Conservation (phyloP, 345 rosid genomes). For the Linum trigynum region DNA sequence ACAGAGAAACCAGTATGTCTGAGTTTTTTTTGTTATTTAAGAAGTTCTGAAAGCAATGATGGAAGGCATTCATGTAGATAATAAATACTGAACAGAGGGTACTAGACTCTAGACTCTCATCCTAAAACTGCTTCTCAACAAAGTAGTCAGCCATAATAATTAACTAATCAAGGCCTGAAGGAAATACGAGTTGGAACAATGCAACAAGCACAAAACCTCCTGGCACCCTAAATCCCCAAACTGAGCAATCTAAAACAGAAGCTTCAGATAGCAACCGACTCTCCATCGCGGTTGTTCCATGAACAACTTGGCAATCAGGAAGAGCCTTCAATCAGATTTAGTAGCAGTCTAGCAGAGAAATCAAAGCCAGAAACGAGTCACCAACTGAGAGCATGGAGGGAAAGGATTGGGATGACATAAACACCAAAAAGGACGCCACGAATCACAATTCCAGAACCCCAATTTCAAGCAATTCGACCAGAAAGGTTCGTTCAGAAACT, state of each 20-base stretch:
- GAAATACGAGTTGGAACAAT: neutral
- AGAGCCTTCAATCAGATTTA: neutral
- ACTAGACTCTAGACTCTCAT: too few species aligned
- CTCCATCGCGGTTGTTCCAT: neutral
- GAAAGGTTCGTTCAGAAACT: slow-evolving; percentile 3
- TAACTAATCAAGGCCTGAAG: too few species aligned
- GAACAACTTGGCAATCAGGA: neutral
- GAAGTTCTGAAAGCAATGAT: too few species aligned
- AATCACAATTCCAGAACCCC: neutral
- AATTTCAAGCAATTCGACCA: neutral
- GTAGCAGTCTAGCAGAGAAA: neutral
- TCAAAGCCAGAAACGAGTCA: neutral
- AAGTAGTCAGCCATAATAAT: too few species aligned
- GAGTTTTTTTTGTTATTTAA: too few species aligned
- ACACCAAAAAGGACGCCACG: neutral
- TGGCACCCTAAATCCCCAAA: neutral
- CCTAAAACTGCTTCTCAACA: too few species aligned
- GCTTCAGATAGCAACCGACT: neutral
- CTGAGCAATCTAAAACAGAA: neutral
- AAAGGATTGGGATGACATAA: neutral
- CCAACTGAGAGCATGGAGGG: neutral
- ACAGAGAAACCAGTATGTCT: too few species aligned
- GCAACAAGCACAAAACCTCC: neutral
- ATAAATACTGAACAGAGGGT: too few species aligned
- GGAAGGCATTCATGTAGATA: too few species aligned